These are phyloP conservation scores for Corrigiola litoralis DNA, from an alignment of 179 eudicot species.

Conservation along the genomic window DNA sequence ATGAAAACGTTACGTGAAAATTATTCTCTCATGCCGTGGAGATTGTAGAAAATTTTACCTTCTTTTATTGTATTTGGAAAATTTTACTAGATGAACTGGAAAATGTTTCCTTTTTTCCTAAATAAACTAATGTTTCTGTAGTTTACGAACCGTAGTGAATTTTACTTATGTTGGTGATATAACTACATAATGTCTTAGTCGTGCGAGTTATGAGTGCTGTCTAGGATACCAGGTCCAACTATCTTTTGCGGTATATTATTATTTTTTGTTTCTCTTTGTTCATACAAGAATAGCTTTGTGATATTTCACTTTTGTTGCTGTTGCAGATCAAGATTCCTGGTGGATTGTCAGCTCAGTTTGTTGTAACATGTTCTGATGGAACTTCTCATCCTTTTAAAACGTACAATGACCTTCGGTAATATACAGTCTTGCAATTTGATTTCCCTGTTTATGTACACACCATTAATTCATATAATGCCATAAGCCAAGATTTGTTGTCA, in stretches of 20 bases:
- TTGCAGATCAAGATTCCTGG: conserved; percentile 82
- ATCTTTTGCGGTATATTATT: background rate
- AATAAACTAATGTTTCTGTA: no score
- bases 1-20: no score
- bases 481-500: no score
- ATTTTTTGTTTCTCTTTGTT: conserved; percentile 7
- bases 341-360: conserved; percentile 75
- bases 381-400: conserved; percentile 73
- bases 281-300: background rate
- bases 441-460: conserved; percentile 5
- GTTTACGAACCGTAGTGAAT: no score
- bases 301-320: background rate
- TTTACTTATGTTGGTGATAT: no score
- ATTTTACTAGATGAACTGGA: no score
- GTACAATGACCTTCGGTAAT: conserved; percentile 64
- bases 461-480: no score
- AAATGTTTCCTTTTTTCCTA: no score
- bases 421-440: background rate
- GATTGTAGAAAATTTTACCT: no score
- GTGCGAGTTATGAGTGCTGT: background rate
- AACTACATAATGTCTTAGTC: background rate
- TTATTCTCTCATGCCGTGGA: no score
- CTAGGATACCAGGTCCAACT: background rate
- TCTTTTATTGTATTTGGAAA: no score
- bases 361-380: conserved; percentile 66